Conservation (phyloP, 2,329 filamentous ascomycete species). For the Beauveria sp. region DNA sequence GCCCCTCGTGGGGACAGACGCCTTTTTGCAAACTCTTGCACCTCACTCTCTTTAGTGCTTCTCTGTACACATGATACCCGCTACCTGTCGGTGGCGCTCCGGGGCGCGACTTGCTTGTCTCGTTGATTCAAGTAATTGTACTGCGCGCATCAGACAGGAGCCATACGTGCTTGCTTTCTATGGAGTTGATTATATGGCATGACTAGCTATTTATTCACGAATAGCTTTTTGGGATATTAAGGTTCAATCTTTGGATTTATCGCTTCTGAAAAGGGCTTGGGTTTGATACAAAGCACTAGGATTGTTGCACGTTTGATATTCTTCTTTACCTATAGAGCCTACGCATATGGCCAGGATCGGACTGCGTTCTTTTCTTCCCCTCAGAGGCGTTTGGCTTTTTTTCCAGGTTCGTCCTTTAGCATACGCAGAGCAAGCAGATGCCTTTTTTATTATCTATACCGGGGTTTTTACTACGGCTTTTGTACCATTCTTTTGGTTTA, state of each 20-base stretch:
- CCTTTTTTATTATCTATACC: neutral
- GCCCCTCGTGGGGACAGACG: neutral
- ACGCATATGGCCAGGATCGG: neutral
- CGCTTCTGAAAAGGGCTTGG: neutral
- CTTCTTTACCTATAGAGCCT: neutral
- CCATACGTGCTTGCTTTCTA: neutral
- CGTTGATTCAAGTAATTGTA: neutral
- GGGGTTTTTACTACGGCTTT: neutral
- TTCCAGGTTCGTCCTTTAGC: neutral
- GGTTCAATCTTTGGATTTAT: neutral
- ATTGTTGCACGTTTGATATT: neutral
- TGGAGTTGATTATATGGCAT: conserved; percentile 6
- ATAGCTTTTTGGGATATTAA: neutral
- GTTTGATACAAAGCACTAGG: neutral
- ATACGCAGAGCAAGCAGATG: neutral
- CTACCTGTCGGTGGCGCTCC: neutral
- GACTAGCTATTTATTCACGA: neutral
- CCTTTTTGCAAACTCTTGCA: neutral
- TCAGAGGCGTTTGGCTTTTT: neutral
- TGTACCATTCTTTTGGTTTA: neutral
- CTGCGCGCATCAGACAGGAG: neutral
- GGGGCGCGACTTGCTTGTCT: neutral
- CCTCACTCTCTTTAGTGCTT: neutral
- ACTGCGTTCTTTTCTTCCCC: neutral
- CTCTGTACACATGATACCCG: conserved; percentile 1